Base-by-base conservation (phyloP, 208 protist species). In the Porcisia deanei region DNA sequence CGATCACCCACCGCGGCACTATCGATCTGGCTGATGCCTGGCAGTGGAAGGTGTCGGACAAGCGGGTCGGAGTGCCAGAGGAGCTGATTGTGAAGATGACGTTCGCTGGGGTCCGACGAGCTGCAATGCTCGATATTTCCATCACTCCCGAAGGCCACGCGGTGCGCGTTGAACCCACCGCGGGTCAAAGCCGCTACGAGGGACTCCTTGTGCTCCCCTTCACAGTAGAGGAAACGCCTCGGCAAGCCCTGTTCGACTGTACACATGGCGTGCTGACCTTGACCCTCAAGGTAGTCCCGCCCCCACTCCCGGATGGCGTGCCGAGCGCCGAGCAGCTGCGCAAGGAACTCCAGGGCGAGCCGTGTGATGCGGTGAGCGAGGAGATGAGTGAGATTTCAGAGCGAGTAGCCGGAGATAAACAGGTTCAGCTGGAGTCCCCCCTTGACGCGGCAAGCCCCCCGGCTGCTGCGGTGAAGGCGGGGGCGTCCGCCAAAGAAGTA, bases 1-100 rank as follows among this genome's bases (percentile, higher is more conserved):
- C 82, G 14, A 89, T 97, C 70, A 63, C 84, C 10, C 93, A 97
- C 71, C 90, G 90, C 47, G 93, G 93, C 67, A 83, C 75, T 73
- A 83, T 97, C 70, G 89, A 94, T 72, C 60, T 97, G 25, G 85
- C 79, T 2, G 91, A 96, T 60, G 86, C 93, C 2, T 97, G 93
- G 91, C 83, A 88, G 53, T 94, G 87, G 88, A 88, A 86, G 72
- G 79, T 95, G 7, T 82, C 82, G 7, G 93, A 97, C 39, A 84
- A 83, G 70, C 88, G 88, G 53, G 65, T 95, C 66, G 93, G 93
- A 37, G 88, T 97, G 2, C 93, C 93, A 2, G 84, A 93, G 84
- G 83, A 83, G 79, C 81, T 97, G 12, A 81, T 96, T 2, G 93
- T 97, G 45, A 88, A 88, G 70, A 75, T 97, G 66, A 88, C 84